Base-by-base conservation (phyloP, 345 rosid genomes). In the Barbarea vulgaris region DNA sequence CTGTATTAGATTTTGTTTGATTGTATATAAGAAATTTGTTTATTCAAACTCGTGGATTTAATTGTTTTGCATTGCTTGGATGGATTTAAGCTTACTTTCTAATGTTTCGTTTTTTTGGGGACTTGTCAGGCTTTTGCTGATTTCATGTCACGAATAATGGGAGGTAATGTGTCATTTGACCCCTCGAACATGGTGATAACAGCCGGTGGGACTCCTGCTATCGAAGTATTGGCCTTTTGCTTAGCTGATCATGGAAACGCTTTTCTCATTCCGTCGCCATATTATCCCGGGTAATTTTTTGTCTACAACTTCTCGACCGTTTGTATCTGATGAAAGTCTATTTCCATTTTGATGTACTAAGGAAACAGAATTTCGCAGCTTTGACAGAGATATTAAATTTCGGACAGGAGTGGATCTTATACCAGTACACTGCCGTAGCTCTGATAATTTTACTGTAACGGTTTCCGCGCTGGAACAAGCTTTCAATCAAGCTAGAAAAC, bases 181-280 rank as follows among this genome's bases (percentile, higher is more conserved):
- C 93, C 96, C 8, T 83, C 89, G 1, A 87, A 85, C 31, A 81
- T 88, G 31, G 85, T 89, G 2, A 80, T 91, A 71, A 94, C 93
- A 12, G 86, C 95, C 2, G 97, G 98, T 73, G 97, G 88, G 36
- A 88, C 95, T 77, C 89, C 96, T 44, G 98, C 98, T 3, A 37
- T 91, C n/a, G 97, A 91, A 84, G 90, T 88, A 33, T 76, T 94
- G 22, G 80, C 88, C 83, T 94, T 90, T 70, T 91, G 95, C 84
- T 84, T 91, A 84, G 97, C 97, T 15, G 98, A 90, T 84, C 91
- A 83, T 22, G 98, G 98, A 67, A 88, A 87, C 63, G 95, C 93
- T 77, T 82, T 94, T 77, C 95, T 88, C 6, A 80, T 91, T 77
- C 98, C 96, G 9, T 75, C 93, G 0, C 97, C 97, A 4, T 94